Conservation (phyloP, 2,329 filamentous ascomycete species). For the Coniochaeta hoffmannii region DNA sequence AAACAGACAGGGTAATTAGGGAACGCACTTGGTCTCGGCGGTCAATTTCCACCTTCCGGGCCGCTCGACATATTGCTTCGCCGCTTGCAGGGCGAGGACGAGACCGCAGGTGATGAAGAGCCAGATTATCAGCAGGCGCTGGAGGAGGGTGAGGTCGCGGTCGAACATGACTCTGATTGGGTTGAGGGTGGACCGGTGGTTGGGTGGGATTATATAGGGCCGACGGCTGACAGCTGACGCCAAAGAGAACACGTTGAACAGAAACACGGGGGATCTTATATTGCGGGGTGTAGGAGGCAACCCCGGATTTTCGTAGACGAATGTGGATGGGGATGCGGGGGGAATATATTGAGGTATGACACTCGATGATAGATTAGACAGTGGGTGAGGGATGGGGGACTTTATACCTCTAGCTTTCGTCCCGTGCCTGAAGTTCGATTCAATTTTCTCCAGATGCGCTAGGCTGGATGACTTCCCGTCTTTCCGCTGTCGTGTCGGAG, state of each 20-base stretch:
- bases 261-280: not conserved
- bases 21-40: not conserved
- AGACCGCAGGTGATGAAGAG: slow-evolving; percentile 12
- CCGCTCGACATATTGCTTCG: slow-evolving; percentile 11
- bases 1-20: not conserved
- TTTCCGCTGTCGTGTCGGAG: not conserved
- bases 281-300: not conserved
- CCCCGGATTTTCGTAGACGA: not conserved
- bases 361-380: not conserved
- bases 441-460: not conserved
- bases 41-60: slow-evolving; percentile 4
- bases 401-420: not conserved
- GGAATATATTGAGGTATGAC: not conserved
- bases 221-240: not conserved
- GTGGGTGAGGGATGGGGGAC: not conserved
- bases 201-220: not conserved
- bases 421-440: not conserved
- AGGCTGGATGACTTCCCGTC: slow-evolving; percentile 1
- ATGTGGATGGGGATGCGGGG: not conserved
- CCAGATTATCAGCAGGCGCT: slow-evolving; percentile 15
- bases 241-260: not conserved
- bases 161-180: too few species aligned
- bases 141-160: slow-evolving; percentile 11
- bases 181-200: too few species aligned
- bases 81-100: slow-evolving; percentile 10